phyloP scores from a whole-genome alignment of 108 stramenopile species.

The Cyclotella choctawhatcheeana region DNA sequence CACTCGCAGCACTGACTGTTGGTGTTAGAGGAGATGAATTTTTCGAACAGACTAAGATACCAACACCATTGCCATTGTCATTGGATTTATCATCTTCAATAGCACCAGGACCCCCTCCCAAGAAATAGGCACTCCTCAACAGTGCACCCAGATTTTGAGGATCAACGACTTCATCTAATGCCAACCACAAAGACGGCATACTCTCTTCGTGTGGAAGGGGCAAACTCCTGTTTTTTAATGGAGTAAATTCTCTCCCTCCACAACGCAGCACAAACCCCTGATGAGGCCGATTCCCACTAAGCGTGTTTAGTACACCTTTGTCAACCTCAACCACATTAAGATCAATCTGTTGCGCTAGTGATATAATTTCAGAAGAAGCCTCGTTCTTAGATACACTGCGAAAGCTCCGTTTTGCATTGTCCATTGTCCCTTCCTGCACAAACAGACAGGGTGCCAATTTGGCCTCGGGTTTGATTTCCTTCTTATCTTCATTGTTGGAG shows the following conservation, averaged over 20 bases:
- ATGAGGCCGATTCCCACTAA: constrained; percentile 90
- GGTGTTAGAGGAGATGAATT: constrained; percentile 86
- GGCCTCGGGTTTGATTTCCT: constrained; percentile 68
- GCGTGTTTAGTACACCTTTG: constrained; percentile 86
- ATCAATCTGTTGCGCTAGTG: constrained; percentile 58
- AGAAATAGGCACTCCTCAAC: constrained; percentile 81
- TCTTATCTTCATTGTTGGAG: constrained; percentile 18
- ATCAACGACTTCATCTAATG: constrained; percentile 92
- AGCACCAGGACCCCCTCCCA: constrained; percentile 57
- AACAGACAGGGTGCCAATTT: constrained; percentile 76
- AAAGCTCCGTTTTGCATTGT: constrained; percentile 27
- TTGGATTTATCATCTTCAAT: constrained; percentile 9
- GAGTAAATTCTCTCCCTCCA: constrained; percentile 70
- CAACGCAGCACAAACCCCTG: constrained; percentile 90
- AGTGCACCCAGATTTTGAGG: constrained; percentile 94
- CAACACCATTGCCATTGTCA: constrained; percentile 52
- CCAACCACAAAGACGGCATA: constrained; percentile 74
- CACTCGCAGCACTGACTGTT: constrained; percentile 83
- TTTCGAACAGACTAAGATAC: constrained; percentile 83
- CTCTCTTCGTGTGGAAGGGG: constrained; percentile 24
- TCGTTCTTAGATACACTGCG: constrained; percentile 56
- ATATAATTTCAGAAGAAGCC: constrained; percentile 58
- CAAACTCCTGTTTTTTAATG: constrained; percentile 52
- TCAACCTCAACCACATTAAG: constrained; percentile 72
- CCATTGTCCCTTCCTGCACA: constrained; percentile 65